A percentile compares a stretch with the other conserved stretches of the same genome.
These are phyloP conservation scores for Cyclostephanos invisitatus DNA, from an alignment of 108 stramenopile species.

Conservation along the genomic window DNA sequence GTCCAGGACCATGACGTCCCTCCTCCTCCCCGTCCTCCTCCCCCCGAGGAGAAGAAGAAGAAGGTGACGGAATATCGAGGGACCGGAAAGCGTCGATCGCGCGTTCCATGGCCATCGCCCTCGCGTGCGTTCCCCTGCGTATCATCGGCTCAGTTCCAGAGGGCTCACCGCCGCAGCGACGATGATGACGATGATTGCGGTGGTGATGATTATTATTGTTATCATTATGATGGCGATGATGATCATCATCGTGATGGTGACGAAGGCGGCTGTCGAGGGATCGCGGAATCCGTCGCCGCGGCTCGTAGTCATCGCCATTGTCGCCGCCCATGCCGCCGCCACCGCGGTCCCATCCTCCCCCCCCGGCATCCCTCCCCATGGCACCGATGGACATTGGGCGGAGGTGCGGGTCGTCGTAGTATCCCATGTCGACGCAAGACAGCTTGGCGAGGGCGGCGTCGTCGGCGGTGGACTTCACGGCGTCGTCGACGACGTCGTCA, in stretches of 20 bases:
- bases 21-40: slow-evolving; percentile 6
- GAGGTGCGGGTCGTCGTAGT: slow-evolving; percentile 80
- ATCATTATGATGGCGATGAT: not conserved
- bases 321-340: not conserved
- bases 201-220: slow-evolving; percentile 17
- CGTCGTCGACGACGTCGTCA: slow-evolving; percentile 5
- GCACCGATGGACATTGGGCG: slow-evolving; percentile 50
- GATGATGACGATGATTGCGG: not conserved
- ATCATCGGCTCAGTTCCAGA: slow-evolving; percentile 65
- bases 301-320: not conserved
- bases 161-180: not conserved
- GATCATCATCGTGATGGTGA: not conserved
- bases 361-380: not conserved
- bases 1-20: not conserved
- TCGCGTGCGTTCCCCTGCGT: slow-evolving; percentile 83
- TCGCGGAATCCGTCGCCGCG: not conserved
- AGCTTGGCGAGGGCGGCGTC: slow-evolving; percentile 77
- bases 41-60: slow-evolving; percentile 1
- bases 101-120: slow-evolving; percentile 80
- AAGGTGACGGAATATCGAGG: slow-evolving; percentile 12
- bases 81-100: slow-evolving; percentile 68
- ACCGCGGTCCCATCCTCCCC: not conserved
- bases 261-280: no score
- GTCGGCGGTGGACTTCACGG: slow-evolving; percentile 76
- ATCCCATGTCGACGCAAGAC: slow-evolving; percentile 69